Conservation (phyloP, 306 rosid species). For the Fagus sylvatica region DNA sequence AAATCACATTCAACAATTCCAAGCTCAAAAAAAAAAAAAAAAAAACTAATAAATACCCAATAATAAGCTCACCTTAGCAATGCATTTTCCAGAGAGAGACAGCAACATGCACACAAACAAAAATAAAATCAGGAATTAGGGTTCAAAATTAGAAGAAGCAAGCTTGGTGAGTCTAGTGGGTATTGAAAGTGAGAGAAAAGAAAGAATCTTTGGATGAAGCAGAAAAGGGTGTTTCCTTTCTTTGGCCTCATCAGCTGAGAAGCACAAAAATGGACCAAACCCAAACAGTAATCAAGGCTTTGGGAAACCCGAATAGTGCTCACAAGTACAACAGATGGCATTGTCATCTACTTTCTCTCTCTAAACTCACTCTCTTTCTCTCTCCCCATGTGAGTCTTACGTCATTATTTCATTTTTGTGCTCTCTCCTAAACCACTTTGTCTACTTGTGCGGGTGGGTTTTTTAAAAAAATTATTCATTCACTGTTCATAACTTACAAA, state of each 20-base stretch:
- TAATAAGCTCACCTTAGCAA: conserved; percentile 32
- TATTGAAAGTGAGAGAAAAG: background rate
- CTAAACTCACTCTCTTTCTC: conserved; percentile 14
- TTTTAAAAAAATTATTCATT: conserved; percentile 21
- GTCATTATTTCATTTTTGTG: conserved; percentile 9
- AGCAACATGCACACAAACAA: background rate
- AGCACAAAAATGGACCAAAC: conserved; percentile 9
- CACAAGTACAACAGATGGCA: conserved; percentile 41
- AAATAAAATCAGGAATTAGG: conserved; percentile 28
- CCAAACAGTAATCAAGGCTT: conserved; percentile 19
- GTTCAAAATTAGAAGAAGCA: conserved; percentile 28
- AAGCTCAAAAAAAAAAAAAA: conserved; percentile 10
- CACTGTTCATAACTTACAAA: background rate
- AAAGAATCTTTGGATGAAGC: background rate
- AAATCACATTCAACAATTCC: conserved; percentile 28
- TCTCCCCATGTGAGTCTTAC: conserved; percentile 47
- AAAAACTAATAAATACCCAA: conserved; percentile 19
- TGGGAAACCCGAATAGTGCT: conserved; percentile 40
- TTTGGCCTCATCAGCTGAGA: conserved; percentile 25
- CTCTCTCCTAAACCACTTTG: conserved; percentile 37
- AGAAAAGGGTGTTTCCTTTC: conserved; percentile 1
- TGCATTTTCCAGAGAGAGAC: conserved; percentile 20
- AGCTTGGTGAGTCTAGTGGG: conserved; percentile 1
- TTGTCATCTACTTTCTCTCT: conserved; percentile 8
- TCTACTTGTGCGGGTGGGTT: conserved; percentile 28